A percentile compares a stretch with the other conserved stretches of the same genome.
Conservation (phyloP, 257 asterid species). For the Solanum commersonii region DNA sequence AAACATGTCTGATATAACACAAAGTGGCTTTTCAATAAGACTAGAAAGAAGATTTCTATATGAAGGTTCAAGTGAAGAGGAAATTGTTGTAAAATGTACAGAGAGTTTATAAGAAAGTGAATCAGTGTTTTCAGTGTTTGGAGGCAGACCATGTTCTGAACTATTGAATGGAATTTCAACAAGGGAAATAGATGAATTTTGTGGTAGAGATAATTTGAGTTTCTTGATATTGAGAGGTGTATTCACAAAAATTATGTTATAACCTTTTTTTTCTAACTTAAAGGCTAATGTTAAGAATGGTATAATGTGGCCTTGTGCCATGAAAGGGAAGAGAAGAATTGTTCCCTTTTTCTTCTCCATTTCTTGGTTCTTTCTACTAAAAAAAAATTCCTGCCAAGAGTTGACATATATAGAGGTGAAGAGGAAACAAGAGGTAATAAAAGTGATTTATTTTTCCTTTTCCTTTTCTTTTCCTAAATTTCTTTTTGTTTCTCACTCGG, state of each 20-base stretch:
- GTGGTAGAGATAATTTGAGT: constrained; percentile 21
- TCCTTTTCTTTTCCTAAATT: no score
- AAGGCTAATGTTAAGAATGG: constrained; percentile 12
- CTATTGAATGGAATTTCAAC: constrained; percentile 39
- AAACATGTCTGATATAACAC: constrained; percentile 30
- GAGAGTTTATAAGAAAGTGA: constrained; percentile 26
- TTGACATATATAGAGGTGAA: no score
- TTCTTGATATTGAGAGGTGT: constrained; percentile 36
- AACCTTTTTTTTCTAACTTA: constrained; percentile 1
- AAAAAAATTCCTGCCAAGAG: no score
- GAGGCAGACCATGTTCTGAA: constrained; percentile 48
- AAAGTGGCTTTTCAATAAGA: constrained; percentile 8
- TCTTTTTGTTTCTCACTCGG: no score
- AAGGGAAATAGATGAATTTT: constrained; percentile 17
- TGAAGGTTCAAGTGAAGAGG: constrained; percentile 19
- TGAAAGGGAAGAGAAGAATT: background rate
- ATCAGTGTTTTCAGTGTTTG: constrained; percentile 36
- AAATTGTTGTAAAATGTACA: constrained; percentile 21
- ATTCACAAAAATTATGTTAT: constrained; percentile 10
- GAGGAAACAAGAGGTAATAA: background rate
- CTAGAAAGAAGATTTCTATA: constrained; percentile 16
- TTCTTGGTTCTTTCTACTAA: no score
- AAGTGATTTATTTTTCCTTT: no score
- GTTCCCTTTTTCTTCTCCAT: no score
- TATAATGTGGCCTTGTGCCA: constrained; percentile 20